These are phyloP conservation scores for Fusarium duplospermum DNA, from an alignment of 2,329 filamentous ascomycete genomes.

Conservation along the genomic window DNA sequence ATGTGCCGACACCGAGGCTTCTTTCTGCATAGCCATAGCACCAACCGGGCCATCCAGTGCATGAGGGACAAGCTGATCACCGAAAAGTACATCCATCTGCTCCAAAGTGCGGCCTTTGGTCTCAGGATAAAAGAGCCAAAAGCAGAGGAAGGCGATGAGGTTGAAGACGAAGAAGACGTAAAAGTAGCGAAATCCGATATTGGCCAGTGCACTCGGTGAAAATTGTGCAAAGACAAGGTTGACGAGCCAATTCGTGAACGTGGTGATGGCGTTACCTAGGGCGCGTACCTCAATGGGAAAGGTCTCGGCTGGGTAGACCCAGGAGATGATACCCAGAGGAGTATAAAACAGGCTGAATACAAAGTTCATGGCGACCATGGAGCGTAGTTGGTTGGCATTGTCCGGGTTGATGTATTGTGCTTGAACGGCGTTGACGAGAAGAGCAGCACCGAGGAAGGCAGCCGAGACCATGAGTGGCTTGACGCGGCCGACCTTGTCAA, in stretches of 20 bases:
- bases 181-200: constrained; percentile 59
- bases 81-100: constrained; percentile 25
- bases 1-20: not conserved
- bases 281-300: constrained; percentile 51
- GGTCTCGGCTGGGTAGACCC: constrained; percentile 55
- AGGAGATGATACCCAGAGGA: constrained; percentile 57
- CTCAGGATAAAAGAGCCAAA: constrained; percentile 29
- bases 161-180: constrained; percentile 46
- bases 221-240: constrained; percentile 62
- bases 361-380: constrained; percentile 49
- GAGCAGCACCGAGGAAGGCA: constrained; percentile 39
- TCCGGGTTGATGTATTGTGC: constrained; percentile 40
- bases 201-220: constrained; percentile 56
- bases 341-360: constrained; percentile 48
- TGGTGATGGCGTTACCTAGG: constrained; percentile 44
- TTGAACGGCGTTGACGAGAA: constrained; percentile 46
- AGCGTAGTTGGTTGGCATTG: constrained; percentile 43
- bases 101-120: constrained; percentile 22
- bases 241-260: constrained; percentile 47
- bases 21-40: constrained; percentile 24
- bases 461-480: constrained; percentile 59
- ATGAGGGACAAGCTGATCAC: constrained; percentile 26
- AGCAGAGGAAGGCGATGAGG: constrained; percentile 37
- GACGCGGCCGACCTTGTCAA: constrained; percentile 60
- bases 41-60: constrained; percentile 19